Evolutionary conservation across 2,329 filamentous ascomycete genomes (phyloP).

Genomic region (Fusarium sp.): DNA sequence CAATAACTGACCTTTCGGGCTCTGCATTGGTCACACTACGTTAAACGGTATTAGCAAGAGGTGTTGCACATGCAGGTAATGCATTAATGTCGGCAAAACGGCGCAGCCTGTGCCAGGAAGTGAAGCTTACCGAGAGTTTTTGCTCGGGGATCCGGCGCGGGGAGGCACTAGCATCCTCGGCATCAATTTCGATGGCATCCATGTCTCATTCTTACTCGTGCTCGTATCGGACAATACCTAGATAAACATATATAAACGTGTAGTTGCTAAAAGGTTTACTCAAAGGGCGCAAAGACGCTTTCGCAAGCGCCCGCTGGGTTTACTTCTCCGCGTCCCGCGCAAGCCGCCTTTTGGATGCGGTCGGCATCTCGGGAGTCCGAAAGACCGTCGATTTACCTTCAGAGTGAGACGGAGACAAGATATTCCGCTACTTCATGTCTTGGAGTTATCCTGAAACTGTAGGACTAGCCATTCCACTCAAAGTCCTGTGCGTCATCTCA

Average conservation of each 20-base stretch:
- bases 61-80: slow-evolving; percentile 8
- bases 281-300: neutral
- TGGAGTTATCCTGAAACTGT: too few relatives aligned
- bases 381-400: neutral
- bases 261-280: neutral
- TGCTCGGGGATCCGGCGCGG: slow-evolving; percentile 15
- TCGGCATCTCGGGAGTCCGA: slow-evolving; percentile 14
- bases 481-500: too few relatives aligned
- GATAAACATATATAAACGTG: neutral
- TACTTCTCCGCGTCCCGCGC: neutral
- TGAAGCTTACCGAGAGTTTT: slow-evolving; percentile 3
- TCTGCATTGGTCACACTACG: too few relatives aligned
- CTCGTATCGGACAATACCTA: neutral
- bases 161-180: neutral
- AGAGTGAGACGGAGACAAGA: too few relatives aligned
- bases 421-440: too few relatives aligned
- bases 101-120: neutral
- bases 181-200: neutral
- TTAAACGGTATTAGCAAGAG: too few relatives aligned
- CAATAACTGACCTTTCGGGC: too few relatives aligned
- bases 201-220: neutral
- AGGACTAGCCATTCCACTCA: too few relatives aligned
- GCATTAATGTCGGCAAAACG: neutral
- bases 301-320: too few relatives aligned
- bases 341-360: neutral